Evolutionary conservation across 208 protist species (phyloP), one percentile per base, ranked within the genome.

Genomic region (Novymonas esmeraldas): DNA sequence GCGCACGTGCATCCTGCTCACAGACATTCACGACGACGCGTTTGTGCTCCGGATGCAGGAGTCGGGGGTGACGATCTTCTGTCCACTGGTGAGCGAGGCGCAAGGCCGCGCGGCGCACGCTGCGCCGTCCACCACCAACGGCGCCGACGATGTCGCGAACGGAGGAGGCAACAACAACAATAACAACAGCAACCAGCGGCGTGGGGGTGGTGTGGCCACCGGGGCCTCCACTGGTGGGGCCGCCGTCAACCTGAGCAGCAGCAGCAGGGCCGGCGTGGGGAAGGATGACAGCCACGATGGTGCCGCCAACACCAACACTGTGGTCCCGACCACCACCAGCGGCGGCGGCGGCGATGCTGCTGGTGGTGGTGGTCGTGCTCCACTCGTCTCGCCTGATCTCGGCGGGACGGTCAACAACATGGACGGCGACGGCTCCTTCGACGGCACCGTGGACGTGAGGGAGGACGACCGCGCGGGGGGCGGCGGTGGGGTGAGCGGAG

Each of bases 1-100:
- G 42, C 94, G 95, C 54, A 99, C 91, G 28, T 96, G 98, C 68
- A 94, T 99, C 28, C 91, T 96, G 54, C 81, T 99, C 42, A 97
- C 97, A 2, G 93, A 98, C 28, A 95, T 91, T 46, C 81, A 94
- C 22, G 89, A 98, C 39, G 73, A 90, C 50, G 70, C 87, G 31
- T 97, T 99, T 82, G 58, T 95, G 50, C 91, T 89, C 54, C 98
- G 98, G 86, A 78, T 98, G 42, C 85, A 94, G 51, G 96, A 99
- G 70, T 95, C 96, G 46, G 89, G 90, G 59, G 94, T 99, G 20
- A 71, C 89, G 16, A 85, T 82, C 31, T 64, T 95, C 28, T 91
- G 76, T 55, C 86, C 89, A 0, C 64, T 91, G 86, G 49, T 80
- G 9, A 67, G 31, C 54, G 64, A 66, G 36, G 33, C 56, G 20